phyloP scores from a whole-genome alignment of 2,329 filamentous ascomycete genomes.

The Phoma sp. region DNA sequence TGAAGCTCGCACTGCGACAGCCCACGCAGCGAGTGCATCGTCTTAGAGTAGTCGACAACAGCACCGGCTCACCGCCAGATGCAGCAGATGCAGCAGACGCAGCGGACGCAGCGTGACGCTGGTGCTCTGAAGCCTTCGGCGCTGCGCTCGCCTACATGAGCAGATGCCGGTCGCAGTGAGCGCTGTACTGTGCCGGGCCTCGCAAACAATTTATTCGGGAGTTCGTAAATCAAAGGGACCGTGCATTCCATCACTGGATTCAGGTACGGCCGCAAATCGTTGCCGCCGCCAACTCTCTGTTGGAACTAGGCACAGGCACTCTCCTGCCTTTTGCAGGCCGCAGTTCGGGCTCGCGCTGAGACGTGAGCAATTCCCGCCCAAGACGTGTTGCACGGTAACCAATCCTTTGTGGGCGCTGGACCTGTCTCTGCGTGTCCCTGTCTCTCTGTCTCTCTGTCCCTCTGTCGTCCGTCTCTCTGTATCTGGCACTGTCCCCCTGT shows the following conservation, averaged over 20 bases:
- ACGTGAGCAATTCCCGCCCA: constrained; percentile 5
- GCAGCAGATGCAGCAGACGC: too few relatives aligned
- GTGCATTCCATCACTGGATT: constrained; percentile 11
- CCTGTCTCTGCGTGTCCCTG: not conserved
- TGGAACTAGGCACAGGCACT: not conserved
- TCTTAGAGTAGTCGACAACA: constrained; percentile 3
- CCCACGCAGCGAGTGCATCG: constrained; percentile 20
- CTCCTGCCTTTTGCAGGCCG: constrained; percentile 26
- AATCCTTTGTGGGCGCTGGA: constrained; percentile 1
- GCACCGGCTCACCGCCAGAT: not conserved
- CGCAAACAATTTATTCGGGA: constrained; percentile 1
- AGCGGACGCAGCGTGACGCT: not conserved
- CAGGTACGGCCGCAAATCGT: constrained; percentile 20
- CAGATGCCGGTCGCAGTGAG: not conserved
- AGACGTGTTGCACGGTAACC: not conserved
- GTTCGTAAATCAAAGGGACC: constrained; percentile 23
- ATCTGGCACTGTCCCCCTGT: too few relatives aligned
- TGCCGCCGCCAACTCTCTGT: constrained; percentile 27
- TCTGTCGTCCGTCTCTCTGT: too few relatives aligned
- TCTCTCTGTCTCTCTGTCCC: too few relatives aligned
- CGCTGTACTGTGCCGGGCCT: not conserved
- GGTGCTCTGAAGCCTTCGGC: not conserved
- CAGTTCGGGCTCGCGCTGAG: constrained; percentile 25
- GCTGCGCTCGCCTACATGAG: not conserved
- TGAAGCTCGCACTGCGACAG: constrained; percentile 18